Conservation (phyloP, 495 filamentous ascomycete genomes). For the Aspergillus heteromorphus region DNA sequence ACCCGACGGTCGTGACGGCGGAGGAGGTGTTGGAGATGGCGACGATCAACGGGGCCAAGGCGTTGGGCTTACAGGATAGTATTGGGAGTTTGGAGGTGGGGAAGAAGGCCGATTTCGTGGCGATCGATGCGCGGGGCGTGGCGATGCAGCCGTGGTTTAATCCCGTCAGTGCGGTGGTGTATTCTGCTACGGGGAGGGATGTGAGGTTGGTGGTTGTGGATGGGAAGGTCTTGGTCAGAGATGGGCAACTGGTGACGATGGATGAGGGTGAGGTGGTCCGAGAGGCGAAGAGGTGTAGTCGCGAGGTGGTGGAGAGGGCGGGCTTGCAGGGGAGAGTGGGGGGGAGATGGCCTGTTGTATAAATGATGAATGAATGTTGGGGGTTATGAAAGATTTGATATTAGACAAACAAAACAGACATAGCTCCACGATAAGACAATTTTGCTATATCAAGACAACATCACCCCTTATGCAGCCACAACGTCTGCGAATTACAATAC, state of each 20-base stretch:
- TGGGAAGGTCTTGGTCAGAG: constrained; percentile 36
- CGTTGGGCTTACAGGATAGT: constrained; percentile 39
- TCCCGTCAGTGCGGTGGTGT: constrained; percentile 43
- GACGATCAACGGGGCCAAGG: constrained; percentile 47
- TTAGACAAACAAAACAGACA: no score
- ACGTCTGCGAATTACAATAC: constrained; percentile 49
- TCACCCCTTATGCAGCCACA: constrained; percentile 10
- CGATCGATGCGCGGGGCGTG: constrained; percentile 35
- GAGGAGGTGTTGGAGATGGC: constrained; percentile 49
- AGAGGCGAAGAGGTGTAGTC: constrained; percentile 31
- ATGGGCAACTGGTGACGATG: constrained; percentile 31
- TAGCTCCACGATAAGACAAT: no score
- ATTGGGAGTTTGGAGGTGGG: constrained; percentile 48
- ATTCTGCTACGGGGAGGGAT: constrained; percentile 44
- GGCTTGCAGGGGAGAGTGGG: constrained; percentile 34
- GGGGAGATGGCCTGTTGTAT: constrained; percentile 30
- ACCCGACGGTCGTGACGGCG: constrained; percentile 42
- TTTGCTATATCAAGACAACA: no score
- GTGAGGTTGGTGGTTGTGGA: constrained; percentile 46
- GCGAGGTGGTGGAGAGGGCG: constrained; percentile 37
- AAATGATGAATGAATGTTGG: neutral
- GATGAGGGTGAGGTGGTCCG: constrained; percentile 29
- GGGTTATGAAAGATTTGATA: no score
- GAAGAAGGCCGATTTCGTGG: constrained; percentile 53
- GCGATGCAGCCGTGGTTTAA: constrained; percentile 33